Conservation (phyloP, 352 stramenopile species). For the Phytophthora aleatoria region DNA sequence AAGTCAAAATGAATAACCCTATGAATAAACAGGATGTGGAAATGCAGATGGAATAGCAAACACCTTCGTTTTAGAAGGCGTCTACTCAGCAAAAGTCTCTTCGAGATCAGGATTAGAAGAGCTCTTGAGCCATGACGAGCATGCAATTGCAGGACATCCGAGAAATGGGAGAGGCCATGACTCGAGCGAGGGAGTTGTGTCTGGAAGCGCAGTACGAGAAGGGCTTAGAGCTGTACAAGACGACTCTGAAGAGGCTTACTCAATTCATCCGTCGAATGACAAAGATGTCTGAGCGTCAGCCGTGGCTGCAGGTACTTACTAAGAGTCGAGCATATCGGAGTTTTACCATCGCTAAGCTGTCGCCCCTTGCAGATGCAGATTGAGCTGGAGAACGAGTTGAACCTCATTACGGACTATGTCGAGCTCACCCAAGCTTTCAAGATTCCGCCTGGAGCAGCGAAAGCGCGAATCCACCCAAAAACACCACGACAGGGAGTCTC, state of each 20-base stretch:
- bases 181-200: conserved; percentile 62
- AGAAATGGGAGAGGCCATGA: conserved; percentile 68
- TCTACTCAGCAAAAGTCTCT: conserved; percentile 9
- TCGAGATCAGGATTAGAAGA: conserved; percentile 6
- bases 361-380: conserved; percentile 66
- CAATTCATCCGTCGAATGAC: conserved; percentile 72
- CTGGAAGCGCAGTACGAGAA: conserved; percentile 69
- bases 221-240: conserved; percentile 60
- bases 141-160: conserved; percentile 73
- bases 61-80: not conserved
- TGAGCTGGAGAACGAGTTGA: conserved; percentile 83
- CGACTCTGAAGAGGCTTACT: conserved; percentile 58
- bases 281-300: conserved; percentile 78
- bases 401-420: conserved; percentile 75
- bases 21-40: conserved; percentile 28
- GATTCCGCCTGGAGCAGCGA: conserved; percentile 38
- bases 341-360: conserved; percentile 4
- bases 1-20: conserved; percentile 25
- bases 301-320: conserved; percentile 70
- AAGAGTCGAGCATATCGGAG: not conserved
- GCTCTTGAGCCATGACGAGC: conserved; percentile 27
- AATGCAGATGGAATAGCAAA: not conserved
- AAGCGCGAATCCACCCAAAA: conserved; percentile 39
- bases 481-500: conserved; percentile 28
- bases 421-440: conserved; percentile 78